These are phyloP conservation scores for Hippophae gyantsensis DNA, from an alignment of 306 rosid species.

Conservation along the genomic window DNA sequence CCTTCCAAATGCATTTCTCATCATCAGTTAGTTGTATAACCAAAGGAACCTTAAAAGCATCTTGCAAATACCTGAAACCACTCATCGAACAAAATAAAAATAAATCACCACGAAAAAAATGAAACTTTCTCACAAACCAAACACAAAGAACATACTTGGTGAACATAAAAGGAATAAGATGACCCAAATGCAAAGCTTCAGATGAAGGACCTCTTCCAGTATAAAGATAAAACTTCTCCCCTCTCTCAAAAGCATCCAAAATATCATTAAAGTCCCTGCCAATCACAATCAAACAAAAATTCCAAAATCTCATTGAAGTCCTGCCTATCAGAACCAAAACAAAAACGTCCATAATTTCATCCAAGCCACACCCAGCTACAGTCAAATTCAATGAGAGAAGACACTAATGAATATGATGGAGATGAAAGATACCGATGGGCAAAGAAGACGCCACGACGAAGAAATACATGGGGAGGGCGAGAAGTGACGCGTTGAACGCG, in stretches of 20 bases:
- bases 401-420: not conserved
- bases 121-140: not conserved
- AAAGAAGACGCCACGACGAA: slow-evolving; percentile 89
- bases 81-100: not conserved
- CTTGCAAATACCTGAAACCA: slow-evolving; percentile 76
- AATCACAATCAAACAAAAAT: not conserved
- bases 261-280: slow-evolving; percentile 64
- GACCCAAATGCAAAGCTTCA: slow-evolving; percentile 89
- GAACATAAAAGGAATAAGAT: slow-evolving; percentile 86
- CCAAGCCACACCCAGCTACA: not conserved
- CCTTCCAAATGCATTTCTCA: slow-evolving; percentile 90
- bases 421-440: slow-evolving; percentile 52
- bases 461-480: slow-evolving; percentile 67
- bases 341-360: not conserved
- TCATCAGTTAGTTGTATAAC: slow-evolving; percentile 93
- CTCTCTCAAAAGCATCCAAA: slow-evolving; percentile 61
- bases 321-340: not conserved
- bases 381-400: too few relatives aligned
- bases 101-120: not conserved
- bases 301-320: not conserved
- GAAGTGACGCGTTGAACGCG: slow-evolving; percentile 64
- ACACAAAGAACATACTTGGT: slow-evolving; percentile 48
- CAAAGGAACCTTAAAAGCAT: slow-evolving; percentile 86
- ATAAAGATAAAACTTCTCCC: slow-evolving; percentile 78
- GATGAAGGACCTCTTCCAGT: slow-evolving; percentile 95